phyloP scores from a whole-genome alignment of 768 basidiomycete species.

The Lactifluus piperatus region DNA sequence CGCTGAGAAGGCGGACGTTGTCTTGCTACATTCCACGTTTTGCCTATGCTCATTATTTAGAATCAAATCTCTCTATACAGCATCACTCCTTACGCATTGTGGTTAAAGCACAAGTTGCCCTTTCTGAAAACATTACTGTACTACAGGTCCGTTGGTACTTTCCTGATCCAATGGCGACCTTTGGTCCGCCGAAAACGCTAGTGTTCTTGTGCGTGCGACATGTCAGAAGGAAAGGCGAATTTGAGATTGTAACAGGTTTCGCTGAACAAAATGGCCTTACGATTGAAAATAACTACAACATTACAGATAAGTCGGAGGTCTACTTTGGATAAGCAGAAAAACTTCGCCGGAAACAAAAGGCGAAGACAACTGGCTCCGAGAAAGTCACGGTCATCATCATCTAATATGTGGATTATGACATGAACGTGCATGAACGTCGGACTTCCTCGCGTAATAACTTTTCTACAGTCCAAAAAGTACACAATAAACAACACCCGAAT shows the following conservation, averaged over 20 bases:
- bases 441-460: too few species aligned
- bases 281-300: too few species aligned
- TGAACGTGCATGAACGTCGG: too few species aligned
- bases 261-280: not conserved
- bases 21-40: not conserved
- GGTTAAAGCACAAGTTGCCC: not conserved
- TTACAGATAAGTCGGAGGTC: too few species aligned
- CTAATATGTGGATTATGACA: too few species aligned
- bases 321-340: too few species aligned
- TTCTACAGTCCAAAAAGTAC: too few species aligned
- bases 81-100: not conserved
- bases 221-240: not conserved
- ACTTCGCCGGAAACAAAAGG: too few species aligned
- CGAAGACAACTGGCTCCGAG: too few species aligned
- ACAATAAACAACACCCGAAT: too few species aligned
- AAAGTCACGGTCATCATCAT: too few species aligned
- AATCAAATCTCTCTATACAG: not conserved
- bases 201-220: not conserved
- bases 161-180: not conserved
- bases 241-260: not conserved
- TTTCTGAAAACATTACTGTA: conserved; percentile 18
- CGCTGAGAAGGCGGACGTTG: conserved; percentile 1
- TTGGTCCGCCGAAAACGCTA: not conserved
- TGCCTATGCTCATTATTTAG: not conserved
- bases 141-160: conserved; percentile 9